Percentiles rank a stretch among this genome's conserved stretches.
Evolutionary conservation across 345 rosid genomes (phyloP).

Genomic region (Populus euphratica): DNA sequence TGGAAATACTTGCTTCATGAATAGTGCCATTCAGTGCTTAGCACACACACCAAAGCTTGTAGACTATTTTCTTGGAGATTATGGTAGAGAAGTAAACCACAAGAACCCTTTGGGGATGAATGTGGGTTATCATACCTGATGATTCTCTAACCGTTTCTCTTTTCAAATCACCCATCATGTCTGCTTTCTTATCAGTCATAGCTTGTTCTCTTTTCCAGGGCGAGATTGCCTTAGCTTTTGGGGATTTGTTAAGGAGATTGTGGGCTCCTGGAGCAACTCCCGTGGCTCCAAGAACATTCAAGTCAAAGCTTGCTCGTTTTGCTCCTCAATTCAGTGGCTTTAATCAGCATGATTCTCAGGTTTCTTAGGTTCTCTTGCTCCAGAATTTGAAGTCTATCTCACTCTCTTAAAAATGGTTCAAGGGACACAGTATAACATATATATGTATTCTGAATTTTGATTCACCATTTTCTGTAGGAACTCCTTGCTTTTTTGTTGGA

Average conservation of each 20-base stretch:
- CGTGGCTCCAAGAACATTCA: constrained; percentile 80
- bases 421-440: constrained; percentile 3
- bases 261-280: constrained; percentile 95
- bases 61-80: constrained; percentile 92
- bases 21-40: constrained; percentile 94
- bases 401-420: constrained; percentile 9
- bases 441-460: constrained; percentile 28
- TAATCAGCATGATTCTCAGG: constrained; percentile 99
- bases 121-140: constrained; percentile 41
- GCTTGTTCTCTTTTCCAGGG: constrained; percentile 51
- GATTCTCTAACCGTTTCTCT: neutral
- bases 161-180: neutral
- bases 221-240: constrained; percentile 92
- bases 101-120: constrained; percentile 93
- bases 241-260: constrained; percentile 80
- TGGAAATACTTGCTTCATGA: constrained; percentile 99
- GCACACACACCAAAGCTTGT: constrained; percentile 96
- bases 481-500: constrained; percentile 91
- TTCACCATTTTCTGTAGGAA: constrained; percentile 51
- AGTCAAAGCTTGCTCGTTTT: constrained; percentile 91
- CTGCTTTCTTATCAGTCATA: constrained; percentile 3
- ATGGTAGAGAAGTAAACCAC: constrained; percentile 77
- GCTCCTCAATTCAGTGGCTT: constrained; percentile 95
- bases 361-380: constrained; percentile 36
- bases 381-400: constrained; percentile 4